Conservation (phyloP, 2,329 filamentous ascomycete genomes). For the Penicillium hordei region DNA sequence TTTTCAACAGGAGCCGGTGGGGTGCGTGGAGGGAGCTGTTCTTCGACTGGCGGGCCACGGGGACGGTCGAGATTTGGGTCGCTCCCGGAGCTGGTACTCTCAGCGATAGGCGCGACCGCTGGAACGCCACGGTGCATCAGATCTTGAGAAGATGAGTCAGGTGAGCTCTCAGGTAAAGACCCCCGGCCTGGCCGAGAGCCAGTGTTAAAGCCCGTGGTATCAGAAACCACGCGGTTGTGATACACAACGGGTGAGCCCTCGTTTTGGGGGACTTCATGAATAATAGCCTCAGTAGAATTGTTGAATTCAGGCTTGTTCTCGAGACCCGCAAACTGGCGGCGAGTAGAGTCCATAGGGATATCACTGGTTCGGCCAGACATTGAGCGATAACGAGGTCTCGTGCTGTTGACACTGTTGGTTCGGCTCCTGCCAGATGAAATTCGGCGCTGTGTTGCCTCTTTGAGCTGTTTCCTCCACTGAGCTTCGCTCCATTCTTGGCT, state of each 20-base stretch:
- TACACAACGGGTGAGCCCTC: slow-evolving; percentile 22
- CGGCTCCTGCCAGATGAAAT: slow-evolving; percentile 41
- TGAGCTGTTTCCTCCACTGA: slow-evolving; percentile 86
- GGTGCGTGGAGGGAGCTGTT: slow-evolving; percentile 49
- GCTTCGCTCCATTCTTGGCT: slow-evolving; percentile 77
- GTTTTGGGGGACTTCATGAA: slow-evolving; percentile 28
- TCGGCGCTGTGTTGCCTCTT: slow-evolving; percentile 71
- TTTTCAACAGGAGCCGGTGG: slow-evolving; percentile 73
- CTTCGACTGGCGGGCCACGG: slow-evolving; percentile 29
- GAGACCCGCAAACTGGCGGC: slow-evolving; percentile 21
- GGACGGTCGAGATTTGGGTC: slow-evolving; percentile 29
- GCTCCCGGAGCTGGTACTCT: slow-evolving; percentile 44
- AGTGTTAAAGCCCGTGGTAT: slow-evolving; percentile 30
- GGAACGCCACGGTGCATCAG: slow-evolving; percentile 26
- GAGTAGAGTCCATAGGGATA: slow-evolving; percentile 33
- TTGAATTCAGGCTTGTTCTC: slow-evolving; percentile 32
- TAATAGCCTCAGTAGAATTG: slow-evolving; percentile 39
- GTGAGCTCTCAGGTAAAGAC: slow-evolving; percentile 31
- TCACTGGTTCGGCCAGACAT: slow-evolving; percentile 37
- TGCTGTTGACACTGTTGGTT: slow-evolving; percentile 58
- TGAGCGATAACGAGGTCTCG: slow-evolving; percentile 45
- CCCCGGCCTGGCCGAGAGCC: slow-evolving; percentile 14
- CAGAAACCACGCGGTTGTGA: slow-evolving; percentile 35
- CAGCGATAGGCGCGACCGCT: slow-evolving; percentile 30
- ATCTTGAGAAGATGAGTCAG: slow-evolving; percentile 41